Evolutionary conservation across 352 stramenopile genomes (phyloP).

Genomic region (Albugo laibachii): DNA sequence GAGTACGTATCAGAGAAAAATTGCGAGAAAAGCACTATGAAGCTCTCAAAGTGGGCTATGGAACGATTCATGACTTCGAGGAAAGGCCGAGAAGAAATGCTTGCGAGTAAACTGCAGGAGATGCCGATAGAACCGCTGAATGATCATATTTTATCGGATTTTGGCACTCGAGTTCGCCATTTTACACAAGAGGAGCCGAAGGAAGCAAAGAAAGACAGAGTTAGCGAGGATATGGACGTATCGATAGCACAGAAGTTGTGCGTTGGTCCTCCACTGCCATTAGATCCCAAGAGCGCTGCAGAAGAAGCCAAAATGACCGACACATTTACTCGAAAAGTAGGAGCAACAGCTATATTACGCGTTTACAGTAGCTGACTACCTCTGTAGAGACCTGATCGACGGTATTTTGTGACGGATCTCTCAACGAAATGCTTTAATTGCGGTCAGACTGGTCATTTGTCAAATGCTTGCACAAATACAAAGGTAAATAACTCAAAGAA

Average conservation of each 20-base stretch:
- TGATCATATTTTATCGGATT: conserved; percentile 69
- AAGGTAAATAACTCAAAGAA: conserved; percentile 8
- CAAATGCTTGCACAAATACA: conserved; percentile 54
- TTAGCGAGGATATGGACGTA: conserved; percentile 12
- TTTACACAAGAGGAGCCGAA: conserved; percentile 21
- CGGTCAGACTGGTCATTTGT: conserved; percentile 56
- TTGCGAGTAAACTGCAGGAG: neutral
- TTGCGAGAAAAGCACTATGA: conserved; percentile 10
- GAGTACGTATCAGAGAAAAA: conserved; percentile 23
- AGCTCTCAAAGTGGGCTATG: conserved; percentile 51
- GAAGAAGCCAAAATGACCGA: conserved; percentile 6
- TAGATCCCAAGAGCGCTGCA: conserved; percentile 8
- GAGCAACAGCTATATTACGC: too few species aligned
- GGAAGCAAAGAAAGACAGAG: conserved; percentile 18
- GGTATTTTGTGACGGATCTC: conserved; percentile 68
- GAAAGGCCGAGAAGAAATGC: conserved; percentile 34
- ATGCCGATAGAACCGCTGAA: conserved; percentile 51
- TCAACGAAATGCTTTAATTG: conserved; percentile 75
- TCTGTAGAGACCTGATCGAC: conserved; percentile 25
- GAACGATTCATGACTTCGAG: conserved; percentile 39
- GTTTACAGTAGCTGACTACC: too few species aligned
- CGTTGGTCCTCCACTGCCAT: too few species aligned
- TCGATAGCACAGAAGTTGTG: too few species aligned
- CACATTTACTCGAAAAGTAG: neutral
- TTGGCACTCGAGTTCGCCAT: conserved; percentile 46